These are phyloP conservation scores for Claviceps paspali DNA, from an alignment of 2,329 filamentous ascomycete genomes.

Conservation along the genomic window DNA sequence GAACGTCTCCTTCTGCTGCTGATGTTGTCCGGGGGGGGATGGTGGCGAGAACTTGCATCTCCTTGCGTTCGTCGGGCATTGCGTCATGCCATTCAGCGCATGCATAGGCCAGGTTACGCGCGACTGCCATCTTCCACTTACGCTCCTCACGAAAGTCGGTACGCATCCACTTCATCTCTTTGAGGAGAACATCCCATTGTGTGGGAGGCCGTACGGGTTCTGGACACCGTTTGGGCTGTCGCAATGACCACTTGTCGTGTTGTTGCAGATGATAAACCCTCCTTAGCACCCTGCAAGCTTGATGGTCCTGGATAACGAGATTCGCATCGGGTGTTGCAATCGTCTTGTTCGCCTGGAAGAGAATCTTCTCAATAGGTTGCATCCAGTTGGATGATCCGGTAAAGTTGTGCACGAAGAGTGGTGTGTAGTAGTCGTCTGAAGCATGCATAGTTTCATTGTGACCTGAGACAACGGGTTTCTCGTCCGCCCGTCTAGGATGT, in stretches of 20 bases:
- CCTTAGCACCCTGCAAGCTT: conserved; percentile 73
- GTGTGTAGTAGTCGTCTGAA: conserved; percentile 49
- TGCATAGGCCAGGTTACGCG: conserved; percentile 63
- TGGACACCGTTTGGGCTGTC: conserved; percentile 70
- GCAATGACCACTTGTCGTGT: conserved; percentile 79
- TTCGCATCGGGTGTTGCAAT: conserved; percentile 74
- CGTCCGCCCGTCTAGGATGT: conserved; percentile 33
- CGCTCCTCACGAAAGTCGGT: conserved; percentile 89
- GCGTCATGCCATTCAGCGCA: conserved; percentile 72
- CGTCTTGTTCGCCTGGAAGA: conserved; percentile 77
- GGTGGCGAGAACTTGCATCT: conserved; percentile 50
- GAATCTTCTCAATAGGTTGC: conserved; percentile 52
- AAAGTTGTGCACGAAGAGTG: conserved; percentile 44
- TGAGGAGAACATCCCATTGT: conserved; percentile 74
- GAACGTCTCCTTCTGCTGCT: conserved; percentile 14
- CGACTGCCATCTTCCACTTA: conserved; percentile 79
- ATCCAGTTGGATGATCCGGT: conserved; percentile 41
- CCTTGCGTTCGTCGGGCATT: conserved; percentile 43
- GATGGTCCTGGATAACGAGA: conserved; percentile 68
- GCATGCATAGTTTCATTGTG: conserved; percentile 28
- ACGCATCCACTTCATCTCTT: conserved; percentile 96
- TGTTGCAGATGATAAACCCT: conserved; percentile 85
- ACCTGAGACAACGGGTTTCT: conserved; percentile 28
- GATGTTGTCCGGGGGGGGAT: conserved; percentile 28
- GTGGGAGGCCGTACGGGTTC: conserved; percentile 65